Evolutionary conservation across 192 early-diverging fungal genomes (phyloP).

Genomic region (Rhizophagus sp.): DNA sequence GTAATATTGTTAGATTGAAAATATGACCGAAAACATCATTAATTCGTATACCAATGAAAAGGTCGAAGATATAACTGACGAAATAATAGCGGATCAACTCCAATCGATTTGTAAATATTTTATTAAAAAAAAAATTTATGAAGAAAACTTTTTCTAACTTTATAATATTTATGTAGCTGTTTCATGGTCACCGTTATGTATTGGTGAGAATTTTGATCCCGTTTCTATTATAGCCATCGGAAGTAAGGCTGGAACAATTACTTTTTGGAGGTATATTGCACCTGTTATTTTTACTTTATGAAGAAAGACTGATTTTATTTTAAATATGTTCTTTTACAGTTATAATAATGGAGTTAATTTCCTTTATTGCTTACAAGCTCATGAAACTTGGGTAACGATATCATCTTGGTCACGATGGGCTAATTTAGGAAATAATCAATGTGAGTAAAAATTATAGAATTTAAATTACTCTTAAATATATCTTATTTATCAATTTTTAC

Average conservation of each 20-base stretch:
- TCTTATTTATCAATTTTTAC: not conserved
- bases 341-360: constrained; percentile 9
- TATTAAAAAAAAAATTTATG: no score
- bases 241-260: constrained; percentile 28
- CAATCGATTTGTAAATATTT: constrained; percentile 17
- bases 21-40: constrained; percentile 3
- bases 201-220: not conserved
- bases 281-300: not conserved
- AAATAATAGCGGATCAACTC: not conserved
- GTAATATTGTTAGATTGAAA: constrained; percentile 11
- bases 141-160: not conserved
- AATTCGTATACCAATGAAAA: not conserved
- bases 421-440: not conserved
- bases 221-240: constrained; percentile 27
- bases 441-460: not conserved
- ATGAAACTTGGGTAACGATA: constrained; percentile 17
- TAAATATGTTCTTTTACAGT: constrained; percentile 1
- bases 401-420: constrained; percentile 22
- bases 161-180: not conserved
- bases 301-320: no score
- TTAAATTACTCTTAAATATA: not conserved
- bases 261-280: constrained; percentile 20
- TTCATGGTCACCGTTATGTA: constrained; percentile 25
- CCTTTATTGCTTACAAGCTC: constrained; percentile 7
- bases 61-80: not conserved